phyloP scores from a whole-genome alignment of 192 early-diverging fungal species.

The Spinellus fusiger region DNA sequence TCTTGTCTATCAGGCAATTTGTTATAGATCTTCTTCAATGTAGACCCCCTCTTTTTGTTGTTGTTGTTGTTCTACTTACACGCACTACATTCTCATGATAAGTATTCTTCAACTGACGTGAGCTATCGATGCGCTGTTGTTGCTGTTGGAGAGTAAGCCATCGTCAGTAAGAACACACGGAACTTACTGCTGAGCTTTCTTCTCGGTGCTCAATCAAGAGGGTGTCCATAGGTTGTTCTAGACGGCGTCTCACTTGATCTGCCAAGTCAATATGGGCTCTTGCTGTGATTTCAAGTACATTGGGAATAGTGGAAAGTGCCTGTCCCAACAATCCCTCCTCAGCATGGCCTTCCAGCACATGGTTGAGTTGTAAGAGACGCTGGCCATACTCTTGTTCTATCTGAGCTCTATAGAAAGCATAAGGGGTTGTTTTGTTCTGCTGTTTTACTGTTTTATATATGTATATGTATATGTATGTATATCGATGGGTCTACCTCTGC shows the following conservation, averaged over 20 bases:
- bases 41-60: conserved; percentile 14
- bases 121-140: conserved; percentile 13
- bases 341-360: conserved; percentile 11
- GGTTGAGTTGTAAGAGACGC: conserved; percentile 41
- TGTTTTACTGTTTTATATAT: background rate
- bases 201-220: conserved; percentile 63
- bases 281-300: conserved; percentile 57
- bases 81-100: conserved; percentile 12
- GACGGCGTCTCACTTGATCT: conserved; percentile 56
- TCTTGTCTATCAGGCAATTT: conserved; percentile 6
- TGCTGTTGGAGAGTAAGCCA: conserved; percentile 1
- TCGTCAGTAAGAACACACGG: background rate
- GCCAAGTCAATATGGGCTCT: conserved; percentile 64
- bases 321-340: conserved; percentile 47
- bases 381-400: conserved; percentile 74
- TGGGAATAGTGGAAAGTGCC: conserved; percentile 49
- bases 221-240: conserved; percentile 49
- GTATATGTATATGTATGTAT: background rate
- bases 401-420: conserved; percentile 38
- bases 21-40: conserved; percentile 3
- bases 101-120: conserved; percentile 8
- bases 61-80: conserved; percentile 9
- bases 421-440: background rate
- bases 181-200: conserved; percentile 43
- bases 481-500: conserved; percentile 44